Conservation (phyloP, 2,329 filamentous ascomycete genomes). For the Fusarium sp. region DNA sequence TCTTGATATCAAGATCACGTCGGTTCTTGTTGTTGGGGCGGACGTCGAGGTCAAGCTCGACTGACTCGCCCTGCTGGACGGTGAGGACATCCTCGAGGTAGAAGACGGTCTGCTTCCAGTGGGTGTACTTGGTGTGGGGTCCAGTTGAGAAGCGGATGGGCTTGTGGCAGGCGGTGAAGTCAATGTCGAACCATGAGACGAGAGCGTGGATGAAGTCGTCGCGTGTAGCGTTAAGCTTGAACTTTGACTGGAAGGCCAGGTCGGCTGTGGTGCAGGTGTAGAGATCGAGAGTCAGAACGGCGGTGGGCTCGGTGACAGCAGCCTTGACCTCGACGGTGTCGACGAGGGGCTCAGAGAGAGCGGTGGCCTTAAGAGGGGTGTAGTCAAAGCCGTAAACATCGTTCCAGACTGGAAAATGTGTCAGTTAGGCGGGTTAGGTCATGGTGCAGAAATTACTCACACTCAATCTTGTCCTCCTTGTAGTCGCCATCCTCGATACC, state of each 20-base stretch:
- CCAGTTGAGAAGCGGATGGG: conserved; percentile 96
- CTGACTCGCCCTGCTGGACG: conserved; percentile 86
- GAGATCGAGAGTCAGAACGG: conserved; percentile 89
- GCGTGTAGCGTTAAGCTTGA: conserved; percentile 81
- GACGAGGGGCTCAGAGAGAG: conserved; percentile 94
- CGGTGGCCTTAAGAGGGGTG: conserved; percentile 90
- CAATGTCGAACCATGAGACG: conserved; percentile 99
- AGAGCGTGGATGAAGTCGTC: conserved; percentile 97
- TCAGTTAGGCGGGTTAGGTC: conserved; percentile 7
- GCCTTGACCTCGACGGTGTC: conserved; percentile 98
- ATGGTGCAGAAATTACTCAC: conserved; percentile 68
- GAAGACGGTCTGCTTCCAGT: conserved; percentile 99
- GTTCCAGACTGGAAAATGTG: conserved; percentile 83
- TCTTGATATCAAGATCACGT: conserved; percentile 91
- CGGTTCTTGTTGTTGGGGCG: conserved; percentile 94
- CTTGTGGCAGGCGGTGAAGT: conserved; percentile 98
- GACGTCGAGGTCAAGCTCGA: conserved; percentile 81
- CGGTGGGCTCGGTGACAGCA: conserved; percentile 90
- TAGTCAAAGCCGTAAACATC: conserved; percentile 99
- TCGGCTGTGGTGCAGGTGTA: conserved; percentile 90
- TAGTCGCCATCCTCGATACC: conserved; percentile 99
- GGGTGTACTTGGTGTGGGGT: conserved; percentile 98
- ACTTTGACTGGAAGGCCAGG: conserved; percentile 82
- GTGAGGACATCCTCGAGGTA: conserved; percentile 95
- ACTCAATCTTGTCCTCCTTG: conserved; percentile 99